A percentile compares a stretch with the other conserved stretches of the same genome.
Evolutionary conservation across 73 alveolate species (phyloP).

Genomic region (Paramecium biaurelia): DNA sequence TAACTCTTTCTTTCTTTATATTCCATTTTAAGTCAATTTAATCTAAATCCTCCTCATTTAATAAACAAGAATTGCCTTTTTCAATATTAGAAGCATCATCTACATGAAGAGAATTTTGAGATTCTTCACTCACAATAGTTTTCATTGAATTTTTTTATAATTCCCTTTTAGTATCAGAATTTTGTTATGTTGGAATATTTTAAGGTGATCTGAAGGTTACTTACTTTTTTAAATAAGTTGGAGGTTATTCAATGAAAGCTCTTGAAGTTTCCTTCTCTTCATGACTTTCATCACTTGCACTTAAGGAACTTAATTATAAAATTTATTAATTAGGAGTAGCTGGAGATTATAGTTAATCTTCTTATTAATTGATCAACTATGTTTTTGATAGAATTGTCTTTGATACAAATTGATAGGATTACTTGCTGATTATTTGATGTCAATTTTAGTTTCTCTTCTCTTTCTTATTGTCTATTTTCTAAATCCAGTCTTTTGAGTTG

Average conservation of each 20-base stretch:
- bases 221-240: not conserved
- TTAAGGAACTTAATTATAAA: not conserved
- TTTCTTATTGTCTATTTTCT: not conserved
- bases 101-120: not conserved
- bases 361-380: not conserved
- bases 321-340: slow-evolving; percentile 8
- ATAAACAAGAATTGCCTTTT: not conserved
- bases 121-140: not conserved
- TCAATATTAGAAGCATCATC: not conserved
- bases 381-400: not conserved
- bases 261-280: not conserved
- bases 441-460: not conserved
- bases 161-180: not conserved
- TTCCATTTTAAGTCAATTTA: not conserved
- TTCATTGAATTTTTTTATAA: not conserved
- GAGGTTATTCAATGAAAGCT: not conserved
- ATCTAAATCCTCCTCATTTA: not conserved
- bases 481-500: not conserved
- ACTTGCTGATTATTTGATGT: not conserved
- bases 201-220: not conserved
- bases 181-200: not conserved
- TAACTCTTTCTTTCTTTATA: not conserved
- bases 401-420: not conserved
- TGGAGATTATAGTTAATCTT: not conserved
- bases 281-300: slow-evolving; percentile 26